These are phyloP conservation scores for Myxozyma mucilagina DNA, from an alignment of 805 yeast genomes.

Conservation along the genomic window DNA sequence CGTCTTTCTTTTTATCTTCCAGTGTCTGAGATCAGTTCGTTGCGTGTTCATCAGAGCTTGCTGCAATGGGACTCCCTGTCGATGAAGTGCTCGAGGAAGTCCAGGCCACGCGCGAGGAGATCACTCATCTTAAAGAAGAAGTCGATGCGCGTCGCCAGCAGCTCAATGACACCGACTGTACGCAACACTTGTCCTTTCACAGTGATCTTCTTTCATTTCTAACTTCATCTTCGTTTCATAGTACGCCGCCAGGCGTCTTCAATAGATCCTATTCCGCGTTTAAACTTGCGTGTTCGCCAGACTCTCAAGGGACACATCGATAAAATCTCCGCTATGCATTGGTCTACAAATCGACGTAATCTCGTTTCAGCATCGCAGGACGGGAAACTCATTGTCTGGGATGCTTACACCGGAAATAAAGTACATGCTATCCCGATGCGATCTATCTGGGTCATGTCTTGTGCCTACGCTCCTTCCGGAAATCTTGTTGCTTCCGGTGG, in stretches of 20 bases:
- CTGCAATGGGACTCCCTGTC: slow-evolving; percentile 10
- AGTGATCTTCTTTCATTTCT: background rate
- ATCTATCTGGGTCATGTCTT: slow-evolving; percentile 75
- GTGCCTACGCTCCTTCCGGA: slow-evolving; percentile 71
- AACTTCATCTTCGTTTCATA: background rate
- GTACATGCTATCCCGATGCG: slow-evolving; percentile 68
- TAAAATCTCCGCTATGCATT: slow-evolving; percentile 66
- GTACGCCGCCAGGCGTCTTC: slow-evolving; percentile 25
- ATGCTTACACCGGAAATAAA: slow-evolving; percentile 69
- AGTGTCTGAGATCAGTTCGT: background rate
- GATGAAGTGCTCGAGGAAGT: slow-evolving; percentile 24
- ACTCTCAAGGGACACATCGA: slow-evolving; percentile 61
- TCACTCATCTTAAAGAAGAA: slow-evolving; percentile 20
- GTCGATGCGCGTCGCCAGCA: slow-evolving; percentile 28
- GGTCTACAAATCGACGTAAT: slow-evolving; percentile 64
- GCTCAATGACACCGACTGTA: slow-evolving; percentile 27
- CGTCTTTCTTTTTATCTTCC: background rate
- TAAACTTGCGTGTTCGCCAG: slow-evolving; percentile 24
- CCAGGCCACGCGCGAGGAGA: slow-evolving; percentile 27
- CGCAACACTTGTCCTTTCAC: background rate
- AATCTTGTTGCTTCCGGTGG: slow-evolving; percentile 77
- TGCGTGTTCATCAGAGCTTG: too few relatives aligned
- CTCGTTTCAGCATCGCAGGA: slow-evolving; percentile 80
- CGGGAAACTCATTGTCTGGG: slow-evolving; percentile 84
- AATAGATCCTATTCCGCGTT: slow-evolving; percentile 21